Evolutionary conservation across 148 eudicot genomes (phyloP), one percentile per base, ranked within the genome.

Genomic region (Amaranthus hypochondriacus): DNA sequence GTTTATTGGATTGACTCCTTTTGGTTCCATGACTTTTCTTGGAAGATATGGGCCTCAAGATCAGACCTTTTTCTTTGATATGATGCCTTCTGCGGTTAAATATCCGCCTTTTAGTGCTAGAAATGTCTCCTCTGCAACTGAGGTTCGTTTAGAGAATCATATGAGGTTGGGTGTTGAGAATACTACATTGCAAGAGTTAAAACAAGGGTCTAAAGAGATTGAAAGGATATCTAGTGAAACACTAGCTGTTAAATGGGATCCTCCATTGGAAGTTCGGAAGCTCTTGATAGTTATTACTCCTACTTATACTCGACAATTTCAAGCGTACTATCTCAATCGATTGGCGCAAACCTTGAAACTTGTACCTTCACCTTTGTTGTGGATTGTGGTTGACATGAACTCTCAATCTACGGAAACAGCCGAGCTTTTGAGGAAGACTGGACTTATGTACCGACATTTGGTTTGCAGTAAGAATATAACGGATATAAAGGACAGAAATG

Each of bases 271-370:
- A 15, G 51, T 76, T 7, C 75, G 78, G 48, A 89, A 92, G 81
- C 92, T 86, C 73, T 81, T 92, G 93, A 90, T 92, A 18, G 71
- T 90, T 73, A 92, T 92, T 56, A 92, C 98, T 47, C 96, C 96
- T 52, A 87, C 93, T 12, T 70, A 75, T 74, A 77, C 81, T 73
- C 76, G 81, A 69, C 86, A 90, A 48, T 84, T 89, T 78, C 91
- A 87, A 86, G 87, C 89, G n/a, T 89, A 87, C 73, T 84, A 89
- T 83, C 81, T 92, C 56, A 85, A 78, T 76, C 90, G 96, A 57
- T 79, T 92, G 86, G 98, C 90, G 6, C 90, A 87, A 47, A 84
- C 93, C 3, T 86, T 92, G 66, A 87, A 80, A 75, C 84, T 82
- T 75, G 85, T 92, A 11, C 89, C 80, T 48, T 75, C 89, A 59